A percentile compares a stretch with the other conserved stretches of the same genome.
Conservation (phyloP, 2,329 filamentous ascomycete genomes). For the Colletotrichum sp. region DNA sequence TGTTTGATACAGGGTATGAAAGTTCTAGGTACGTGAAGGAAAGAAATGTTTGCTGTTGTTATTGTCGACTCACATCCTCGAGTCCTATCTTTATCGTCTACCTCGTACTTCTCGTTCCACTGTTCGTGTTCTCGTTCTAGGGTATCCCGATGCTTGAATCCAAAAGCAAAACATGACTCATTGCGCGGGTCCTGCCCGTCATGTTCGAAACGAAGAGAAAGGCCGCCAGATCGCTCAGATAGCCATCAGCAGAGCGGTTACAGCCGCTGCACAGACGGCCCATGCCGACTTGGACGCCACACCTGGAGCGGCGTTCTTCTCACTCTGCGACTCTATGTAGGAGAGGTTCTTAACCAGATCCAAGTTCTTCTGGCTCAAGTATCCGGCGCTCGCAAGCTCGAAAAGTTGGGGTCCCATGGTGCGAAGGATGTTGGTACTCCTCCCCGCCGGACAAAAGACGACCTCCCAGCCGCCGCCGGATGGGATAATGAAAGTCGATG, state of each 20-base stretch:
- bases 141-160: conserved; percentile 20
- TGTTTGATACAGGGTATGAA: not conserved
- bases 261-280: not conserved
- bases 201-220: not conserved
- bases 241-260: not conserved
- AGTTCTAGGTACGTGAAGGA: conserved; percentile 5
- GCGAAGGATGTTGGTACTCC: conserved; percentile 63
- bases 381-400: conserved; percentile 48
- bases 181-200: conserved; percentile 18
- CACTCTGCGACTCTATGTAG: conserved; percentile 23
- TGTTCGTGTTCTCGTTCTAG: conserved; percentile 15
- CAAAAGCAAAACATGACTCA: not conserved
- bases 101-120: conserved; percentile 24
- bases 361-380: conserved; percentile 35
- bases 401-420: conserved; percentile 56
- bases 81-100: conserved; percentile 7
- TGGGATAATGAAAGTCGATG: conserved; percentile 66
- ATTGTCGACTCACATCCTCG: not conserved
- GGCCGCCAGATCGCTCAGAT: not conserved
- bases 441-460: conserved; percentile 72
- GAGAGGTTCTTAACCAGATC: conserved; percentile 20
- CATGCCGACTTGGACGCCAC: not conserved
- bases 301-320: conserved; percentile 12
- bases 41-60: not conserved
- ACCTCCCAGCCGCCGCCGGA: conserved; percentile 79